Percentiles rank a stretch among this genome's conserved stretches.
Evolutionary conservation across 129 eudicot species (phyloP).

Genomic region (Ambrosia trifida): DNA sequence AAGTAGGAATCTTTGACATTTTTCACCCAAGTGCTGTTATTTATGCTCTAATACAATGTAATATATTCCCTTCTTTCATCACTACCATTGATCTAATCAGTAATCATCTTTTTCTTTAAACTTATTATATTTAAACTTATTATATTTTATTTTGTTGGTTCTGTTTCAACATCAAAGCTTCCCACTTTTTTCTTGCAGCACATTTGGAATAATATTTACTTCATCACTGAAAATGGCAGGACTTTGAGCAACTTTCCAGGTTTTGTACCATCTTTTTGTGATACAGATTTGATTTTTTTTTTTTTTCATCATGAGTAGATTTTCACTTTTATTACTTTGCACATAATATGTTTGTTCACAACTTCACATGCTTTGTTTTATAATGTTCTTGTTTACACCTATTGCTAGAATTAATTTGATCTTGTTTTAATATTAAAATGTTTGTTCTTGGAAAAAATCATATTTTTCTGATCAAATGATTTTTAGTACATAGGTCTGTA

Average conservation of each 20-base stretch:
- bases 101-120: constrained; percentile 21
- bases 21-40: constrained; percentile 27
- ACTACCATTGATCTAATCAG: constrained; percentile 40
- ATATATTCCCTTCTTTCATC: constrained; percentile 31
- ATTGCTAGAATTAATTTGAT: neutral
- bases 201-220: constrained; percentile 33
- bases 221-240: constrained; percentile 39
- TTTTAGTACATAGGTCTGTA: no score
- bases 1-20: constrained; percentile 36
- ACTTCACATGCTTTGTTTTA: neutral
- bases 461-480: no score
- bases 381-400: neutral
- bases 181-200: constrained; percentile 36
- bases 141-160: constrained; percentile 22
- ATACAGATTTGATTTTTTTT: constrained; percentile 12
- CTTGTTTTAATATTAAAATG: neutral
- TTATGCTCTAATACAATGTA: constrained; percentile 28
- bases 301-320: neutral
- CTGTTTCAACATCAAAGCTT: constrained; percentile 35
- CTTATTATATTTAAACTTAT: neutral
- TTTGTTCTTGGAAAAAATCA: neutral
- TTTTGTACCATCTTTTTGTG: constrained; percentile 32
- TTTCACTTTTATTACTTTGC: neutral
- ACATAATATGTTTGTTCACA: constrained; percentile 18
- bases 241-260: constrained; percentile 43